Percentiles rank a stretch among this genome's conserved stretches.
phyloP scores from a whole-genome alignment of 306 rosid species.

The Leucaena leucocephala region DNA sequence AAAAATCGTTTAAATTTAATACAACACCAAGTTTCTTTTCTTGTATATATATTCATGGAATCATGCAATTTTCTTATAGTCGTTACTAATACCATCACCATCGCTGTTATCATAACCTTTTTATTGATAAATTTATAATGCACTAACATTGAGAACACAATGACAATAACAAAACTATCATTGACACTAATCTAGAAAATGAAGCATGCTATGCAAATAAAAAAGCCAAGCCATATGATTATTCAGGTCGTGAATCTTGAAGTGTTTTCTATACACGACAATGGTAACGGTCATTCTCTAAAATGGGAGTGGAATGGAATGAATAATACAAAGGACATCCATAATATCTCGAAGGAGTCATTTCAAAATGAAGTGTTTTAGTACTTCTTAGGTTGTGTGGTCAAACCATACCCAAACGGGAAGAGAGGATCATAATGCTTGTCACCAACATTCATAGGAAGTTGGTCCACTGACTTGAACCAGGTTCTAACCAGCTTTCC shows the following conservation, averaged over 20 bases:
- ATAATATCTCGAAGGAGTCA: neutral
- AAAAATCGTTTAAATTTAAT: no score
- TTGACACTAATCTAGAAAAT: neutral
- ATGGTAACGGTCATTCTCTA: neutral
- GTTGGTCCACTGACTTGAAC: conserved; percentile 79
- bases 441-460: conserved; percentile 86
- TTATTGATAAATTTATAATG: neutral
- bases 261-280: neutral
- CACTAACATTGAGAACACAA: neutral
- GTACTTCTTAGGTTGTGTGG: conserved; percentile 49
- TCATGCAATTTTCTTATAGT: neutral
- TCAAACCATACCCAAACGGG: conserved; percentile 80
- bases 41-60: neutral
- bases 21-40: neutral
- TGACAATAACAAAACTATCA: neutral
- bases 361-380: conserved; percentile 25
- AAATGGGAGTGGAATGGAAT: neutral
- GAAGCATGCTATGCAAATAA: neutral
- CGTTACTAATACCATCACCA: neutral
- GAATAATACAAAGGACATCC: neutral
- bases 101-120: neutral
- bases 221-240: neutral
- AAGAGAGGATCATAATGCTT: conserved; percentile 70
- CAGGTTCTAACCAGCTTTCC: conserved; percentile 86
- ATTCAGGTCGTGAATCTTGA: neutral